Percentiles rank a stretch among this genome's conserved stretches.
phyloP scores from a whole-genome alignment of 129 eudicot species.

The Flaveria brownii region DNA sequence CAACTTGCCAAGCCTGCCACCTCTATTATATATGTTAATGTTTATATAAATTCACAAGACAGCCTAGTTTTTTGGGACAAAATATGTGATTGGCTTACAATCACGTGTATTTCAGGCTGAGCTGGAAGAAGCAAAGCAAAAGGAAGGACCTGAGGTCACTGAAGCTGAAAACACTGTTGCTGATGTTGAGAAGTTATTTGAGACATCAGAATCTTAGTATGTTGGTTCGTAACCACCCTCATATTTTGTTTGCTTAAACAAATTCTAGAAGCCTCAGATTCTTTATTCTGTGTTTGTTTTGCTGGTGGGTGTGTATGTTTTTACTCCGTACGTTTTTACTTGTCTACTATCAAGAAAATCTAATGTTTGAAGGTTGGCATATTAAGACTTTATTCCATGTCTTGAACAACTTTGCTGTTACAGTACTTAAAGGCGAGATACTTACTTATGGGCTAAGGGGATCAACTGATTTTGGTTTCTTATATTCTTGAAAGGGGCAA shows the following conservation, averaged over 20 bases:
- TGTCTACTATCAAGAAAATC: background rate
- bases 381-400: background rate
- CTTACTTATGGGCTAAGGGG: no score
- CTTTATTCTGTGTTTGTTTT: conserved; percentile 1
- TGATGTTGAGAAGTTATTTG: conserved; percentile 61
- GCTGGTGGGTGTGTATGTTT: background rate
- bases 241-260: conserved; percentile 15
- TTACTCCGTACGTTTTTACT: background rate
- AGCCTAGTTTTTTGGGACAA: background rate
- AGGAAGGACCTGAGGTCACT: conserved; percentile 68
- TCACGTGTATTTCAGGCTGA: conserved; percentile 46
- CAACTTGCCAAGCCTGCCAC: background rate
- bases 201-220: conserved; percentile 47
- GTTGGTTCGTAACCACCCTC: background rate
- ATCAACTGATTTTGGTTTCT: no score
- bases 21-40: background rate
- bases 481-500: no score
- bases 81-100: background rate
- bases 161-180: conserved; percentile 69
- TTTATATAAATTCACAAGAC: background rate
- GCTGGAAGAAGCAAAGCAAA: conserved; percentile 59
- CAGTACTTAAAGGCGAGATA: background rate
- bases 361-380: background rate
- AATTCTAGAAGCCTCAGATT: background rate
- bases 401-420: background rate